Evolutionary conservation across 345 rosid species (phyloP), one percentile per base, ranked within the genome.

Genomic region (Lagerstroemia speciosa): DNA sequence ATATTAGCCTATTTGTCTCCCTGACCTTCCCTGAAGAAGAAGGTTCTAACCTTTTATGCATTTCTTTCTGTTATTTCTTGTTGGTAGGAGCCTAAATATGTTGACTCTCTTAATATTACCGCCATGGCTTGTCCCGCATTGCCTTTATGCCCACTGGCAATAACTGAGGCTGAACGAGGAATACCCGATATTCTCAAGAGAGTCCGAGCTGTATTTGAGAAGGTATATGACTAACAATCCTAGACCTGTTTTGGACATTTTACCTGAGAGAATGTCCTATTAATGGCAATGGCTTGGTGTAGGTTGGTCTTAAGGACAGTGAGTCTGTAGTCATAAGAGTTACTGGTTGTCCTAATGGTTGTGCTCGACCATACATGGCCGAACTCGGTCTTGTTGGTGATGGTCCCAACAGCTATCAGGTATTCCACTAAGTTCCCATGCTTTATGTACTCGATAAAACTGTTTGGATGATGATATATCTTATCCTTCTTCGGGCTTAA

Each of bases 111-210:
- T 71, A 93, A 93, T 77, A 36, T 87, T 74, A 93, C 98, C 33
- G 94, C 98, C 73, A 89, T 93, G 98, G 98, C 98, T 60, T 94
- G 99, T 72, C 97, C 99, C 46, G 91, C 99, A 73, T 89, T 94
- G 27, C 99, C 99, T 26, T 85, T 94, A 66, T 94, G 98, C 78
- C 92, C 98, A 11, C 68, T 93, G 61, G 98, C 98, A 68, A 91
- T 91, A 80, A 94, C 97, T 34, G 99, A 93, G 81, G 98, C 98
- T 63, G 98, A 93, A 74, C 85, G 98, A 1, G 98, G 97, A 74
- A 88, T 89, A 66, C 98, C 98, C 46, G 91, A 83, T 73, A 77
- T 93, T 63, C 89, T 93, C 40, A 91, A 93, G 78, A 84, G 97
- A 33, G 89, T 91, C 68, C 83, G 99, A 73, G 85, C 96, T 34